These are phyloP conservation scores for Knoxia roxburghii DNA, from an alignment of 257 asterid genomes.

Conservation along the genomic window DNA sequence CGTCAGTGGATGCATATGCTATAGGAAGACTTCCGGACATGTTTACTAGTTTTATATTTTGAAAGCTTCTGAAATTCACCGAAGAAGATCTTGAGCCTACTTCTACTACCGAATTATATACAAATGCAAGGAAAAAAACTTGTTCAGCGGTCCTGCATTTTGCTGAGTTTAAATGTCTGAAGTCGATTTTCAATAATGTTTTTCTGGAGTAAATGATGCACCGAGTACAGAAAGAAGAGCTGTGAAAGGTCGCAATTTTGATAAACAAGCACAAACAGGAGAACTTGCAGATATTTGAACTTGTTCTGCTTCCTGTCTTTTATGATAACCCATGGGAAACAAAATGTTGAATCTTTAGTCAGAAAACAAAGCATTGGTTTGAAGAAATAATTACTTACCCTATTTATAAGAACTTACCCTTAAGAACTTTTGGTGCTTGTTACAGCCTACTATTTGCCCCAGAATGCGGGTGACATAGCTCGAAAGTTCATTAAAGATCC, in stretches of 20 bases:
- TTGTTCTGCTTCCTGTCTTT: neutral
- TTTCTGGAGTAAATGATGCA: neutral
- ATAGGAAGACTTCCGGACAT: neutral
- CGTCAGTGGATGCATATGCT: neutral
- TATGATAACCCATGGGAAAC: neutral
- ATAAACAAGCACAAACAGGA: neutral
- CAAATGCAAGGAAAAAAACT: neutral
- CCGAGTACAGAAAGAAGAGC: neutral
- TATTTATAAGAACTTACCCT: constrained; percentile 6
- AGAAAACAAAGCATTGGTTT: too few species aligned
- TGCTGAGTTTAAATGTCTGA: neutral
- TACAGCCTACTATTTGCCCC: constrained; percentile 93
- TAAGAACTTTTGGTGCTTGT: constrained; percentile 27
- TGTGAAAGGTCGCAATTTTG: neutral
- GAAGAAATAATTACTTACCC: neutral
- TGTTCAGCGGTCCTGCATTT: neutral
- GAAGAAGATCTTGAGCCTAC: neutral
- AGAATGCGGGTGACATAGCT: constrained; percentile 91
- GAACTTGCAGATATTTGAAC: neutral
- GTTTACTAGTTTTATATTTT: neutral
- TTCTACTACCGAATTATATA: neutral
- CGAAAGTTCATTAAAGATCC: constrained; percentile 82
- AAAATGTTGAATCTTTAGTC: neutral
- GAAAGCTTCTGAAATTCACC: neutral
- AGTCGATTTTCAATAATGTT: neutral